phyloP scores from a whole-genome alignment of 1,284 basidiomycete species.

The Pyrrhoderma lamaoense region DNA sequence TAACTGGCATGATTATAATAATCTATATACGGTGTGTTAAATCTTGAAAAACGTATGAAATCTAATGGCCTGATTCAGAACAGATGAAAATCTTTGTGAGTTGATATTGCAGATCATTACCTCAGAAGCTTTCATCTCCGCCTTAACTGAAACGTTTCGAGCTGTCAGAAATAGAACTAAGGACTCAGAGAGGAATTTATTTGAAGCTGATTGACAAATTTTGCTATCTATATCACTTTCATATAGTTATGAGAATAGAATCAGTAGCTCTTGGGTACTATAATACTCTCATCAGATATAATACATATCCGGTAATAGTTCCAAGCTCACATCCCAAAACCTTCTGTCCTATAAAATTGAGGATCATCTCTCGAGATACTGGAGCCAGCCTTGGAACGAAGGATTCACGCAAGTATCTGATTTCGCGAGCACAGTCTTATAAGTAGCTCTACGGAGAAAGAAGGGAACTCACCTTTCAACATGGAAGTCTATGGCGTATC shows the following conservation, averaged over 20 bases:
- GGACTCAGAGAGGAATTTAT: too few relatives aligned
- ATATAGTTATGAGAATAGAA: neutral
- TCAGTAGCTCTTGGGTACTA: constrained; percentile 18
- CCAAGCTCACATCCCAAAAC: constrained; percentile 12
- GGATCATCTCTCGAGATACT: constrained; percentile 26
- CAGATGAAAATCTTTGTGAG: too few relatives aligned
- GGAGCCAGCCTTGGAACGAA: constrained; percentile 27
- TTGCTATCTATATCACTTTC: neutral
- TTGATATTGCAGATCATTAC: too few relatives aligned
- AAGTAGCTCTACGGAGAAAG: neutral
- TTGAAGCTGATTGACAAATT: too few relatives aligned
- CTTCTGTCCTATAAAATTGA: constrained; percentile 19
- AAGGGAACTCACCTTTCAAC: constrained; percentile 17
- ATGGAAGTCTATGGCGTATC: constrained; percentile 25
- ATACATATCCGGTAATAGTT: neutral
- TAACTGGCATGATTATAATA: too few relatives aligned
- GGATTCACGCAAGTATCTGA: constrained; percentile 24
- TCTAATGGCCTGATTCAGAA: too few relatives aligned
- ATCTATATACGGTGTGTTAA: too few relatives aligned
- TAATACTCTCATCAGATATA: neutral
- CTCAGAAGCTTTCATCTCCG: too few relatives aligned
- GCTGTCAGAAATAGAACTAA: too few relatives aligned
- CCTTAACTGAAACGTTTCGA: too few relatives aligned
- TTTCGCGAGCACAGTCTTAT: neutral
- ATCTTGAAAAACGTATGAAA: too few relatives aligned